Evolutionary conservation across 306 rosid species (phyloP), one percentile per base, ranked within the genome.

Genomic region (Glycine latifolia): DNA sequence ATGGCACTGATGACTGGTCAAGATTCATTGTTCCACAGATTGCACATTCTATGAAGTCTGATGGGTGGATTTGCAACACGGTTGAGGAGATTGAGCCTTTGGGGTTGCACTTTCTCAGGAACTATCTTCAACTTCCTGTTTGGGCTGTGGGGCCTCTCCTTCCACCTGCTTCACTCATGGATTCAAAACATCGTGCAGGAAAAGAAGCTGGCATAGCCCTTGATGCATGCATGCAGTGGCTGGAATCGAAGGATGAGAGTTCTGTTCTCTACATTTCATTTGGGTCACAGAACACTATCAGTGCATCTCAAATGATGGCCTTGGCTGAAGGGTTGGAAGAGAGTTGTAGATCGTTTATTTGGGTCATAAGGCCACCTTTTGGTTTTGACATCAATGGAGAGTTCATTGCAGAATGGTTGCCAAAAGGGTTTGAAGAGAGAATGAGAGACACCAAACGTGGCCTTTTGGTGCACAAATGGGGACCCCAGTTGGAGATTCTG

Each of bases 281-380:
- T 73, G 98, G 98, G 7, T 94, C 98, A 13, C 98, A 94, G 87
- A 89, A 92, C 87, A 89, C 97, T 0, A 88, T 94, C n/a, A 79
- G 82, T 33, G 83, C 80, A 0, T 52, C 86, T 61, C 93, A 91
- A 20, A 92, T 94, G 97, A 86, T 84, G 91, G 92, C 90, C 2
- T 65, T 94, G 46, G 97, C 98, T 1, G 65, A 41, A 0, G 98
- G 94, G 0, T 83, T 92, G 79, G 98, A 94, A 80, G 62, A 77
- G 46, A 90, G 94, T 55, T 82, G 76, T 0, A 89, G 53, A 33
- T 53, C 82, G 1, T 92, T 92, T 78, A 84, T 94, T 17, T 94
- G 97, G 98, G 94, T 91, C 0, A 86, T 89, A 13, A 85, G 94
- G 79, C 97, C 98, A 3, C 98, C 97, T 4, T 4, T 83, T 2